Base-by-base conservation (phyloP, 441 rosid genomes). In the Raphanus hybrid region DNA sequence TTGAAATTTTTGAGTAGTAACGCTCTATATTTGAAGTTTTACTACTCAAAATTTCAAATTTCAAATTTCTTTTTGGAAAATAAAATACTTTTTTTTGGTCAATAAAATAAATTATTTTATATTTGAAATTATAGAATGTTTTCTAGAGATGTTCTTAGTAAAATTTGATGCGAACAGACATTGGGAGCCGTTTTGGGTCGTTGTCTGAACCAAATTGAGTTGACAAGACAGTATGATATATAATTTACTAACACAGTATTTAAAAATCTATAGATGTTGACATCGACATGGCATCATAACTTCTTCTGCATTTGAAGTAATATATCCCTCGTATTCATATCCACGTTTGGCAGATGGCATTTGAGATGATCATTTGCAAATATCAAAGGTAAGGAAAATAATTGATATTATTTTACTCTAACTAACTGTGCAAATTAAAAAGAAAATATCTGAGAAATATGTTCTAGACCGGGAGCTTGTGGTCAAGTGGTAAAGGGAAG, bases 301-400 rank as follows among this genome's bases (percentile, higher is more conserved):
- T 23, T 65, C 54, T 65, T 65, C 69, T 43, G 35, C 35, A 20
- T 64, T 63, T 15, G 18, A 34, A 63, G 26, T 63, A 62, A 62
- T 18, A 62, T 62, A 34, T 62, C 23, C 45, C 6, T 62, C 23
- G 41, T 62, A 62, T 29, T 61, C 65, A 34, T 62, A 64, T 18
- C 54, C 15, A 64, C 69, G 45, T 59, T 16, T 59, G 64, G 41
- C 66, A 62, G 16, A 62, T 62, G 43, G 14, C 43, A n/a, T 29
- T 61, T 61, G 41, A 61, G 20, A 29, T 61, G 65, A n/a, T 61
- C 41, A 60, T 58, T 5, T 23, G n/a, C 32, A 58, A 16, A 20
- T 59, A 26, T 59, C 10, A 23, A 11, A 27, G 64, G 16, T 10
- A 26, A 60, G 16, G 64, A 26, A 58, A 20, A 58, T 18, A 55